These are phyloP conservation scores for Arthrobotrys entomopaga DNA, from an alignment of 2,329 filamentous ascomycete species.

Conservation along the genomic window DNA sequence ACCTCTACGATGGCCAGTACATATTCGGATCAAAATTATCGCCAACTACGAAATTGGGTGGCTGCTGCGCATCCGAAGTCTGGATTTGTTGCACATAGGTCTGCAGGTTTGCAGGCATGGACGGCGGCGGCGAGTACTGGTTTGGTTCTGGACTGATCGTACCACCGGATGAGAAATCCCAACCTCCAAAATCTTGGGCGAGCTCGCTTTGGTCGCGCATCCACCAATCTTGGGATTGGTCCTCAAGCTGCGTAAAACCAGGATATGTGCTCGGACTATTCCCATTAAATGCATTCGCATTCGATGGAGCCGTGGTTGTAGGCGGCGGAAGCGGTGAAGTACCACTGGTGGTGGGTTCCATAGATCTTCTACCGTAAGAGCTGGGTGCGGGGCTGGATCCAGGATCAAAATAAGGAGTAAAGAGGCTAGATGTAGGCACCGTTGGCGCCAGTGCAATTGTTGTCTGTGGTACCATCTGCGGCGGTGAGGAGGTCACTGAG, in stretches of 20 bases:
- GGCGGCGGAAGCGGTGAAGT: slow-evolving; percentile 58
- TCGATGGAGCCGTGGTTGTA: slow-evolving; percentile 33
- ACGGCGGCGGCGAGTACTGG: slow-evolving; percentile 43
- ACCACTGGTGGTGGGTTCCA: slow-evolving; percentile 15
- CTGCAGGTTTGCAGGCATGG: slow-evolving; percentile 37
- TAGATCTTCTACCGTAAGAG: slow-evolving; percentile 23
- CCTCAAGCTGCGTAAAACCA: slow-evolving; percentile 59
- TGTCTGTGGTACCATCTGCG: slow-evolving; percentile 28
- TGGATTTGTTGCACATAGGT: slow-evolving; percentile 37
- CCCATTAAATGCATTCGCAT: slow-evolving; percentile 13
- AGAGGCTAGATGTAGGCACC: slow-evolving; percentile 33
- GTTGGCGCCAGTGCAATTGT: slow-evolving; percentile 6
- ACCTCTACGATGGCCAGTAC: slow-evolving; percentile 35
- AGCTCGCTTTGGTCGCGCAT: slow-evolving; percentile 71
- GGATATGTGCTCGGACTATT: slow-evolving; percentile 55
- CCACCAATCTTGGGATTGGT: slow-evolving; percentile 70
- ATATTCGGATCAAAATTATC: slow-evolving; percentile 26
- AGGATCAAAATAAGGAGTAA: slow-evolving; percentile 52
- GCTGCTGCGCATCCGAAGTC: slow-evolving; percentile 34
- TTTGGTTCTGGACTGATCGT: slow-evolving; percentile 52
- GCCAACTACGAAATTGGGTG: slow-evolving; percentile 16
- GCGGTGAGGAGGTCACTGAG: slow-evolving; percentile 27
- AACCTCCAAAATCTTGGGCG: slow-evolving; percentile 68
- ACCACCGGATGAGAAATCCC: slow-evolving; percentile 51
- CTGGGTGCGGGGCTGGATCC: slow-evolving; percentile 32